phyloP scores from a whole-genome alignment of 371 early-diverging fungal genomes.

The Circinella minor region DNA sequence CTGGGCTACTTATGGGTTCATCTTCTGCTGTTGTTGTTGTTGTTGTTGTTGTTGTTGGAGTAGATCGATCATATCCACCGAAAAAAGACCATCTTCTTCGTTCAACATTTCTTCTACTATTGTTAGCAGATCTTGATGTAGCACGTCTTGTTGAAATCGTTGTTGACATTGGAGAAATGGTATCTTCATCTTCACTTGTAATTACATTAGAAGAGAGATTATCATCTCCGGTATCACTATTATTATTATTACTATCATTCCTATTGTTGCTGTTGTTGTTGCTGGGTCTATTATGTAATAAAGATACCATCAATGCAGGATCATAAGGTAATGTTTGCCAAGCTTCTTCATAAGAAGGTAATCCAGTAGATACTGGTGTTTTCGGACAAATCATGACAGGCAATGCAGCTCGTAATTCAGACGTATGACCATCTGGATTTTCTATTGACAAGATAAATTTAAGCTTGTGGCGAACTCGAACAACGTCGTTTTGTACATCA shows the following conservation, averaged over 20 bases:
- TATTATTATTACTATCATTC: neutral
- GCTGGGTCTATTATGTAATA: conserved; percentile 16
- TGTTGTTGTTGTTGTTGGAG: neutral
- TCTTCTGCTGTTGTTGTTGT: neutral
- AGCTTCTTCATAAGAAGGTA: conserved; percentile 45
- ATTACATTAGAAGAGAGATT: too few species aligned
- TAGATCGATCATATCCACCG: neutral
- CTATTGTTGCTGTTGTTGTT: neutral
- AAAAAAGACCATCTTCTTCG: conserved; percentile 7
- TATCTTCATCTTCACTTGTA: neutral
- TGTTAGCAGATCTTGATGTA: neutral
- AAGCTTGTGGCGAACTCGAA: conserved; percentile 49
- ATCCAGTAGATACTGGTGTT: conserved; percentile 14
- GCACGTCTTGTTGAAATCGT: neutral
- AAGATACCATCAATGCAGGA: conserved; percentile 31
- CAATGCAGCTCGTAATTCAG: conserved; percentile 38
- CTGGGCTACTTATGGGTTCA: conserved; percentile 1
- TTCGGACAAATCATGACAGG: conserved; percentile 35
- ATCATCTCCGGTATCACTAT: too few species aligned
- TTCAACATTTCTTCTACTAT: neutral
- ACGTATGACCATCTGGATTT: conserved; percentile 43
- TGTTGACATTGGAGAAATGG: neutral
- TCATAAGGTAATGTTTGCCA: conserved; percentile 44
- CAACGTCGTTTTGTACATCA: conserved; percentile 41
- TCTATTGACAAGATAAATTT: conserved; percentile 40